Conservation (phyloP, 495 filamentous ascomycete species). For the Talaromyces thailandensis region DNA sequence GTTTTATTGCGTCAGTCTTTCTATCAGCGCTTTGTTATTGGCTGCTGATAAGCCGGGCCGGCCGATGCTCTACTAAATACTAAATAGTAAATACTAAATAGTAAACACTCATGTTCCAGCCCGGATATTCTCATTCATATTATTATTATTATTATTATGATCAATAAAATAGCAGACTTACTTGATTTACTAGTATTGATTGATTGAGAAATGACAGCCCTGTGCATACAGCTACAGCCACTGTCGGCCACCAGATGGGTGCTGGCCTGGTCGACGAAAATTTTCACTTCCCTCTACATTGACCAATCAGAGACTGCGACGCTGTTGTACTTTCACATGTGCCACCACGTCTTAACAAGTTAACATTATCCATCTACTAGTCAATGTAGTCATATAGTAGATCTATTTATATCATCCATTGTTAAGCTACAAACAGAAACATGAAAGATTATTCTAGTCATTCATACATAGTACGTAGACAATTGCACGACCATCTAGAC, state of each 20-base stretch:
- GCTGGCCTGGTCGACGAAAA: background rate
- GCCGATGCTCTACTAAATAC: background rate
- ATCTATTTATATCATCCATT: background rate
- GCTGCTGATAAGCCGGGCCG: background rate
- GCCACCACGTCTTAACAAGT: too few species aligned
- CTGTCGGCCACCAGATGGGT: background rate
- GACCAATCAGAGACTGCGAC: background rate
- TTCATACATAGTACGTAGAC: background rate
- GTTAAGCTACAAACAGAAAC: too few species aligned
- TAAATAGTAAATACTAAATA: background rate
- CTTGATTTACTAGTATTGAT: background rate
- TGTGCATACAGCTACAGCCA: background rate
- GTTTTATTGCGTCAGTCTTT: background rate
- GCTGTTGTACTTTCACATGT: background rate
- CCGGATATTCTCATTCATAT: too few species aligned
- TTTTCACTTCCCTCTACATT: background rate
- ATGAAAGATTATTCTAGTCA: too few species aligned
- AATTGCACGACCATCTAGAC: background rate
- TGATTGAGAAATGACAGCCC: background rate
- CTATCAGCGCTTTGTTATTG: background rate
- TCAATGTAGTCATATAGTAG: background rate
- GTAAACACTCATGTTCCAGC: too few species aligned
- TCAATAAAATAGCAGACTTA: too few species aligned
- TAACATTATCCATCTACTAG: too few species aligned
- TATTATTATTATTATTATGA: too few species aligned